Base-by-base conservation (phyloP, 2,329 filamentous ascomycete species). In the Polychaeton citri region DNA sequence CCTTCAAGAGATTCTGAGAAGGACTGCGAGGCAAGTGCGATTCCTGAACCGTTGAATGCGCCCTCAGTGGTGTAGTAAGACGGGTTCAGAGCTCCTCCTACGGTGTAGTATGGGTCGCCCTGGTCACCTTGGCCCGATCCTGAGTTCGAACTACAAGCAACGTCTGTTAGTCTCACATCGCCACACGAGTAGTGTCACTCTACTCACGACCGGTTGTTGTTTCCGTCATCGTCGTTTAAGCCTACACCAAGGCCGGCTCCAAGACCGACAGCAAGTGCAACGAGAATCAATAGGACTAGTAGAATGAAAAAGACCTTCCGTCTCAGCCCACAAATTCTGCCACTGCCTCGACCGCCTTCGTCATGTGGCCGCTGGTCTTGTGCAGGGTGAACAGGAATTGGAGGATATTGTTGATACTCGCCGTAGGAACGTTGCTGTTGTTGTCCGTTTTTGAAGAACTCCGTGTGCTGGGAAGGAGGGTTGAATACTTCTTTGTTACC, bases 1-100 rank as follows among this genome's bases (percentile, higher is more conserved):
- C 48, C 46, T 19, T 52, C 19, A 7, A 48, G 36, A 16, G 44
- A 32, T 3, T 36, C 34, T 5, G 43, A 57, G 47, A 62, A 64
- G 0, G 60, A 64, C 30, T 64, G 60, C 5, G 58, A 58, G 13
- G 63, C 62, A 7, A 66, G 38, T 1, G 63, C 63, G 26, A 66
- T 61, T 8, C 63, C 63, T 10, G 60, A 61, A n/a, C 63, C 63
- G 38, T 66, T 66, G 49, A 64, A 65, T 5, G 61, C 62, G 15
- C 63, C 63, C 19, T 53, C 48, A 7, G 44, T 57, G 6, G 61
- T 60, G 31, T 60, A 52, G 38, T 61, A 64, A 1, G 51, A 38
- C 1, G 57, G 47, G 32, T 58, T 50, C 5, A 65, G 52, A 3
- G 57, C 47, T 10, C 62, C 61, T 12, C 62, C 62, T 17, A 65